These are phyloP conservation scores for Jackrogersella multiformis DNA, from an alignment of 495 filamentous ascomycete species.

Conservation along the genomic window DNA sequence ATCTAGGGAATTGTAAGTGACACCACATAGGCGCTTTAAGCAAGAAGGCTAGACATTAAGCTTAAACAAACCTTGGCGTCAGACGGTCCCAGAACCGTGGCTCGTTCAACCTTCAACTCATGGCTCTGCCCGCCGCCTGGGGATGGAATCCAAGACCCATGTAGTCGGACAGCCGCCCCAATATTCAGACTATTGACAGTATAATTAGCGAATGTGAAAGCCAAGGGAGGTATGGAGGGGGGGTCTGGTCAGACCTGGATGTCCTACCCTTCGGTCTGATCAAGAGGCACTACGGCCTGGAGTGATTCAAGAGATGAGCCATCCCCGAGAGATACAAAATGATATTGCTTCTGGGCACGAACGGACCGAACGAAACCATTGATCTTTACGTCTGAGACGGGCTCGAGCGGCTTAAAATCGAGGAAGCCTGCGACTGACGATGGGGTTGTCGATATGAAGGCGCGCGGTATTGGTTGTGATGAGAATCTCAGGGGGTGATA, in stretches of 20 bases:
- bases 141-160: conserved; percentile 80
- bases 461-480: conserved; percentile 13
- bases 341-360: conserved; percentile 81
- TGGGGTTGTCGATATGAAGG: conserved; percentile 39
- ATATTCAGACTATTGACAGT: conserved; percentile 71
- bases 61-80: conserved; percentile 75
- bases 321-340: conserved; percentile 88
- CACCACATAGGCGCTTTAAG: conserved; percentile 32
- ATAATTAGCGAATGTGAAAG: conserved; percentile 33
- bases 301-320: conserved; percentile 81
- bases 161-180: conserved; percentile 81
- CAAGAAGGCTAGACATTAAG: conserved; percentile 7
- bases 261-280: conserved; percentile 77
- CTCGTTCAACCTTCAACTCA: conserved; percentile 76
- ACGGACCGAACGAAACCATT: conserved; percentile 86
- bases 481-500: conserved; percentile 29
- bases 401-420: conserved; percentile 42
- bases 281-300: conserved; percentile 82
- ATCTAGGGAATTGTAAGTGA: conserved; percentile 61
- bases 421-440: conserved; percentile 36
- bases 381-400: conserved; percentile 58
- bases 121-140: conserved; percentile 75
- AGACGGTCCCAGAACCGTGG: conserved; percentile 76
- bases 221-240: no score
- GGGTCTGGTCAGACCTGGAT: conserved; percentile 48